A percentile compares a stretch with the other conserved stretches of the same genome.
Evolutionary conservation across 805 yeast species (phyloP).

Genomic region (Candida ovalis): DNA sequence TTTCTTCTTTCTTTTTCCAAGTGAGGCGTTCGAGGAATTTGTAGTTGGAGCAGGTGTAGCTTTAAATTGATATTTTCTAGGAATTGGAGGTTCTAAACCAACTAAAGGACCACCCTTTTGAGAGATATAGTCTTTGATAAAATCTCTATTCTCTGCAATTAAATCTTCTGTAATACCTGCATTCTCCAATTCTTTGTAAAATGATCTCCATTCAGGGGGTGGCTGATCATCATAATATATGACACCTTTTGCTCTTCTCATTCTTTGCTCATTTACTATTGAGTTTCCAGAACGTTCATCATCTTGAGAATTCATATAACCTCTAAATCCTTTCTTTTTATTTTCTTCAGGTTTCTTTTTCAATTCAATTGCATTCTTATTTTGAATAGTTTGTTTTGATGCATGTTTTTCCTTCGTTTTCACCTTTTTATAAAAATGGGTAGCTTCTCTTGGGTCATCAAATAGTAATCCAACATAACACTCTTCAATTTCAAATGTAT

Average conservation of each 20-base stretch:
- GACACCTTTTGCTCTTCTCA: slow-evolving; percentile 53
- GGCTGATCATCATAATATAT: slow-evolving; percentile 75
- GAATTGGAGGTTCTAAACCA: slow-evolving; percentile 82
- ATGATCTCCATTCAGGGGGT: slow-evolving; percentile 79
- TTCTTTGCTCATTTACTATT: slow-evolving; percentile 45
- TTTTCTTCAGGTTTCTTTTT: slow-evolving; percentile 45
- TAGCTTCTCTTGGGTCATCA: slow-evolving; percentile 85
- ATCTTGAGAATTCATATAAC: slow-evolving; percentile 40
- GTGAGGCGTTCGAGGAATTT: slow-evolving; percentile 10
- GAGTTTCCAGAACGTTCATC: slow-evolving; percentile 1
- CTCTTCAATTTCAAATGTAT: slow-evolving; percentile 89
- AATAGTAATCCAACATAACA: slow-evolving; percentile 83
- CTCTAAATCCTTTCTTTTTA: slow-evolving; percentile 58
- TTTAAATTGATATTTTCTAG: slow-evolving; percentile 48
- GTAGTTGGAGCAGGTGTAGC: slow-evolving; percentile 8
- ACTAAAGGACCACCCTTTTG: slow-evolving; percentile 76
- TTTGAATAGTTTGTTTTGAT: slow-evolving; percentile 77
- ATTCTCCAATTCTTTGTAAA: slow-evolving; percentile 66
- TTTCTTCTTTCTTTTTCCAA: slow-evolving; percentile 28
- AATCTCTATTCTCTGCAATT: slow-evolving; percentile 83
- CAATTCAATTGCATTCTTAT: slow-evolving; percentile 83
- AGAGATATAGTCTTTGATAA: slow-evolving; percentile 72
- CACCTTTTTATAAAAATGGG: slow-evolving; percentile 79
- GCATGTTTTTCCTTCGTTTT: slow-evolving; percentile 74
- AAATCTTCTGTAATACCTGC: slow-evolving; percentile 84